These are phyloP conservation scores for Coemansia sp. DNA, from an alignment of 192 early-diverging fungal genomes.

Conservation along the genomic window DNA sequence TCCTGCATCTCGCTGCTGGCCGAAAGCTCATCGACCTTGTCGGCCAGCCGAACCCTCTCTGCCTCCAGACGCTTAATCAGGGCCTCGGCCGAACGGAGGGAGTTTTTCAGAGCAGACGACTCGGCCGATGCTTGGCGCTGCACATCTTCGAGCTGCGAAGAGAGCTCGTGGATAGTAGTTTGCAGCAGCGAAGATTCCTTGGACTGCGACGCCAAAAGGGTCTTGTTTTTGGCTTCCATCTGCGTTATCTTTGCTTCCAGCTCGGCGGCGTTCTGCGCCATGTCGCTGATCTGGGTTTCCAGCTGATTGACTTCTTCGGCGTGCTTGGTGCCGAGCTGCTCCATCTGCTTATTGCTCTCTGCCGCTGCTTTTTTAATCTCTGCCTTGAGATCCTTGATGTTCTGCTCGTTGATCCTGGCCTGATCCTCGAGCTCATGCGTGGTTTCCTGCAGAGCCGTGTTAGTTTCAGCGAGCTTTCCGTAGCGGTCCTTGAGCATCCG, in stretches of 20 bases:
- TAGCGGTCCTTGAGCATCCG: conserved; percentile 38
- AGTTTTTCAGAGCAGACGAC: not conserved
- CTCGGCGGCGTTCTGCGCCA: conserved; percentile 22
- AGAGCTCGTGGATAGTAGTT: conserved; percentile 27
- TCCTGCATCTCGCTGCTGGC: conserved; percentile 22
- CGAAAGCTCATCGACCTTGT: conserved; percentile 20
- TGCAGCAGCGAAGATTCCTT: conserved; percentile 23
- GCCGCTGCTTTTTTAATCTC: not conserved
- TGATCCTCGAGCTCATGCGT: conserved; percentile 16
- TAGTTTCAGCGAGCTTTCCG: conserved; percentile 24
- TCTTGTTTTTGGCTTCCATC: conserved; percentile 31
- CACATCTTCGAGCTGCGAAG: conserved; percentile 23
- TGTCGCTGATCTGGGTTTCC: conserved; percentile 15
- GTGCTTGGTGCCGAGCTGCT: conserved; percentile 13
- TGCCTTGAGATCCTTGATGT: conserved; percentile 11
- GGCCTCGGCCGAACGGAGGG: conserved; percentile 25
- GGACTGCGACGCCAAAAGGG: conserved; percentile 35
- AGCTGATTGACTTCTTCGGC: conserved; percentile 20
- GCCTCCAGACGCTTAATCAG: conserved; percentile 23
- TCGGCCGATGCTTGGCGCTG: conserved; percentile 29
- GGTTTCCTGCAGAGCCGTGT: conserved; percentile 7
- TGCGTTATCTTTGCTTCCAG: conserved; percentile 13
- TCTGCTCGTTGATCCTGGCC: conserved; percentile 4
- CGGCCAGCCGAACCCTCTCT: conserved; percentile 24
- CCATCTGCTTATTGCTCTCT: conserved; percentile 5